Base-by-base conservation (phyloP, 1,139 yeast species). In the Suhomyces panamericanus region DNA sequence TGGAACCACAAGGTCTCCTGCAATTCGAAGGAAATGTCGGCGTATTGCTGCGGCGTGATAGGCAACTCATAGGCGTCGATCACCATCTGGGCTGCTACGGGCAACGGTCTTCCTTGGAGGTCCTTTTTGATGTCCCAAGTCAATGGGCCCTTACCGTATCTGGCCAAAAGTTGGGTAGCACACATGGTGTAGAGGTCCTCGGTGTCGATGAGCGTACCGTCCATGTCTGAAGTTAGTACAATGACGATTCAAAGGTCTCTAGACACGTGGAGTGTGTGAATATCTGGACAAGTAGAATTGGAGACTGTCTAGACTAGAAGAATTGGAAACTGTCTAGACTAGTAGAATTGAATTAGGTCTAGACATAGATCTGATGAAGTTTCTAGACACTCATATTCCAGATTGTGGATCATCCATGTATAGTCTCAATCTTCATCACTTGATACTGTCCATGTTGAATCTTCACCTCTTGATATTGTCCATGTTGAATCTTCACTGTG, bases 71-170 rank as follows among this genome's bases (percentile, higher is more conserved):
- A 85, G 58, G 83, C 79, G 35, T 83, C 80, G 42, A 93, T 75
- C 49, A 91, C 75, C 38, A 77, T 71, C 44, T 73, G 73, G n/a
- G 86, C 77, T 16, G 78, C 70, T 35, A 75, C 81, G 0, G 83
- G 78, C 0, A 96, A 97, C 0, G 98, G 97, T 35, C 89, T 74
- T 1, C 99, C 99, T 69, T 91, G 98, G 41, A 93, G 69, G 52
- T 84, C 75, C 49, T 89, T 75, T 66, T 93, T 93, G 43, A 90
- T 78, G 49, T 87, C 95, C 97, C 98, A 93, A 0, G 95, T 85
- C 51, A 93, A 72, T 1, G 87, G 83, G 0, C 90, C 90, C 54
- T 84, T 87, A 29, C 86, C 89, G 55, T 78, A 84, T 46, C 75
- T 72, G 10, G 80, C 80, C 35, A 93, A 74, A 6, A 89, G 64